Percentiles rank a stretch among this genome's conserved stretches.
phyloP scores from a whole-genome alignment of 352 stramenopile species.

The Phytophthora chlamydospora region DNA sequence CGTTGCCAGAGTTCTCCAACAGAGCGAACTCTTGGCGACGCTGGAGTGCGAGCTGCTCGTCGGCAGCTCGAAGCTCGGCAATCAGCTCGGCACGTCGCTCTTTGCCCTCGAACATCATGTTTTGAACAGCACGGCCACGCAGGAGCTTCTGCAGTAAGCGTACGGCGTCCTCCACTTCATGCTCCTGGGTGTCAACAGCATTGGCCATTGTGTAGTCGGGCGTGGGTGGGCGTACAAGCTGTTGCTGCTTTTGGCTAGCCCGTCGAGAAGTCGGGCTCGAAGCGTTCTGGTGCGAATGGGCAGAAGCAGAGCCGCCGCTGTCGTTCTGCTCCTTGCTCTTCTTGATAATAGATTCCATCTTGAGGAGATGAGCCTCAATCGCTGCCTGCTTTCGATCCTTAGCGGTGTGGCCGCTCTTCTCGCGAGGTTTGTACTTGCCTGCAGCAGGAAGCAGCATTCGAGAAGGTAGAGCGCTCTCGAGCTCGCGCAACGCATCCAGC shows the following conservation, averaged over 20 bases:
- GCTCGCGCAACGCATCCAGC: constrained; percentile 58
- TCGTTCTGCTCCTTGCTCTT: constrained; percentile 51
- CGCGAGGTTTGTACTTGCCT: constrained; percentile 50
- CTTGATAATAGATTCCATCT: constrained; percentile 89
- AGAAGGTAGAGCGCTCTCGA: constrained; percentile 66
- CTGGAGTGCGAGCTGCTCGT: constrained; percentile 42
- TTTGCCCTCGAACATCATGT: constrained; percentile 95
- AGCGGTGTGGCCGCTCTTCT: constrained; percentile 64
- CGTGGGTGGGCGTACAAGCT: constrained; percentile 76
- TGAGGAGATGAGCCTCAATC: constrained; percentile 82
- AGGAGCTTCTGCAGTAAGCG: constrained; percentile 89
- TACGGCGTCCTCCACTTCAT: constrained; percentile 66
- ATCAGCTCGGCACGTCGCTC: constrained; percentile 89
- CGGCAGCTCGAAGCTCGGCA: constrained; percentile 81
- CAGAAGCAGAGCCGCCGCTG: constrained; percentile 3
- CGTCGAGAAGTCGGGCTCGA: constrained; percentile 28
- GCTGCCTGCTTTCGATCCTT: constrained; percentile 81
- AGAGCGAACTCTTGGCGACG: constrained; percentile 25
- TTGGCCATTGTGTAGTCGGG: constrained; percentile 62
- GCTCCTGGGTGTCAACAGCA: constrained; percentile 42
- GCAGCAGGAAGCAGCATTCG: constrained; percentile 53
- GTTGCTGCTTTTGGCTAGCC: constrained; percentile 52
- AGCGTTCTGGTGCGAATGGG: neutral
- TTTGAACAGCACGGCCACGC: constrained; percentile 91
- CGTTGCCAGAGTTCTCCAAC: constrained; percentile 21